A percentile compares a stretch with the other conserved stretches of the same genome.
Evolutionary conservation across 441 rosid genomes (phyloP).

Genomic region (Erysimum pusillum): DNA sequence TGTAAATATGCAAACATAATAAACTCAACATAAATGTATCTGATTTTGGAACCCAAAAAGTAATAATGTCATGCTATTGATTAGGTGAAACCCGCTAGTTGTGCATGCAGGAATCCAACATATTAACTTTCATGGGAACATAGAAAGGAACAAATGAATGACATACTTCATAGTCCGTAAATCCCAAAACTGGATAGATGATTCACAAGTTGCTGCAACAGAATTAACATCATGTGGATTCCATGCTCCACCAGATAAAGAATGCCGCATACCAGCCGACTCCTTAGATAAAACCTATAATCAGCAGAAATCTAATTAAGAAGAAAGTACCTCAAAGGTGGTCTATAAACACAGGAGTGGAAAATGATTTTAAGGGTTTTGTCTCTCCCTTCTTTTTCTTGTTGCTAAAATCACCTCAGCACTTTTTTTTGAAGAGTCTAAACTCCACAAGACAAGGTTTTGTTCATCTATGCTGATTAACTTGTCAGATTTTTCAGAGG

Average conservation of each 20-base stretch:
- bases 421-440: conserved; percentile 72
- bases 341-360: not conserved
- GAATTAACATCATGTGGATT: conserved; percentile 86
- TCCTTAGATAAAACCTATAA: conserved; percentile 81
- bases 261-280: conserved; percentile 83
- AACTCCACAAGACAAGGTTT: conserved; percentile 77
- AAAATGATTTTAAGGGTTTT: not conserved
- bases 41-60: conserved; percentile 6
- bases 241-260: conserved; percentile 92
- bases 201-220: conserved; percentile 80
- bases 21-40: conserved; percentile 22
- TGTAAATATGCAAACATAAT: conserved; percentile 46
- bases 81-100: conserved; percentile 12
- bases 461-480: conserved; percentile 86
- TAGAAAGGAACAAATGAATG: conserved; percentile 36
- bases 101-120: not conserved
- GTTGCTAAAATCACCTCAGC: conserved; percentile 65
- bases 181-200: conserved; percentile 90
- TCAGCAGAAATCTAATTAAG: conserved; percentile 13
- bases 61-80: conserved; percentile 14
- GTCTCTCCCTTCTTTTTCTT: conserved; percentile 5
- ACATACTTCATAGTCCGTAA: conserved; percentile 81
- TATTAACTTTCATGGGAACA: conserved; percentile 10
- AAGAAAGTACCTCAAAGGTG: not conserved
- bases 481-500: conserved; percentile 86